Percentiles rank a stretch among this genome's conserved stretches.
phyloP scores from a whole-genome alignment of 495 filamentous ascomycete species.

The Penicillium parvum region DNA sequence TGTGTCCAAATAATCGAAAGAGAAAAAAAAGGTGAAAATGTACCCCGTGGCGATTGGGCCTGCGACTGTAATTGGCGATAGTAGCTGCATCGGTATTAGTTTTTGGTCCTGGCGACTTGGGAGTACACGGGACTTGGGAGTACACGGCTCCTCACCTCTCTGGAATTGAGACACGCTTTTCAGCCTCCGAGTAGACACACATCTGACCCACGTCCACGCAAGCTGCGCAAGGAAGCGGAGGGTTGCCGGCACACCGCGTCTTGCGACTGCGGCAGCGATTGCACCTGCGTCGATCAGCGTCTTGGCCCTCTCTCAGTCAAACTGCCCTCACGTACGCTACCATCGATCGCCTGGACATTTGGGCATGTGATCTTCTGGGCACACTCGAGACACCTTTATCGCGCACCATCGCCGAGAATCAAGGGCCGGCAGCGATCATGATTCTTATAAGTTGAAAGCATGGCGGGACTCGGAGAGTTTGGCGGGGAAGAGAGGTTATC shows the following conservation, averaged over 20 bases:
- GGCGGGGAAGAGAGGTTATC: neutral
- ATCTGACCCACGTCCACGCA: conserved; percentile 28
- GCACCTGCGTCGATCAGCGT: conserved; percentile 22
- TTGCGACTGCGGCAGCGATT: conserved; percentile 37
- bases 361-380: conserved; percentile 19
- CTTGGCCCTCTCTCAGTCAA: no score
- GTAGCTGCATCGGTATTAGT: conserved; percentile 21
- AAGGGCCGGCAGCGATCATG: neutral
- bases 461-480: no score
- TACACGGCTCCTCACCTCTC: conserved; percentile 26
- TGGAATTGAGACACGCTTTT: conserved; percentile 33
- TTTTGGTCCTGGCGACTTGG: no score
- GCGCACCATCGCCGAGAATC: conserved; percentile 19
- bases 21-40: no score
- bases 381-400: conserved; percentile 24
- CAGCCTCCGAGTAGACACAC: conserved; percentile 37
- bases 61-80: conserved; percentile 30
- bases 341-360: conserved; percentile 23
- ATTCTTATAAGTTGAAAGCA: no score
- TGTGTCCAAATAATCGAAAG: no score
- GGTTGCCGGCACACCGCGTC: conserved; percentile 34
- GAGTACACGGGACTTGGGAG: no score
- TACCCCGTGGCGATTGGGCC: conserved; percentile 15
- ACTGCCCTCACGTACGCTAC: no score
- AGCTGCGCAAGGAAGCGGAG: conserved; percentile 31